A percentile compares a stretch with the other conserved stretches of the same genome.
phyloP scores from a whole-genome alignment of 2,329 filamentous ascomycete species.

The Beauveria australis region DNA sequence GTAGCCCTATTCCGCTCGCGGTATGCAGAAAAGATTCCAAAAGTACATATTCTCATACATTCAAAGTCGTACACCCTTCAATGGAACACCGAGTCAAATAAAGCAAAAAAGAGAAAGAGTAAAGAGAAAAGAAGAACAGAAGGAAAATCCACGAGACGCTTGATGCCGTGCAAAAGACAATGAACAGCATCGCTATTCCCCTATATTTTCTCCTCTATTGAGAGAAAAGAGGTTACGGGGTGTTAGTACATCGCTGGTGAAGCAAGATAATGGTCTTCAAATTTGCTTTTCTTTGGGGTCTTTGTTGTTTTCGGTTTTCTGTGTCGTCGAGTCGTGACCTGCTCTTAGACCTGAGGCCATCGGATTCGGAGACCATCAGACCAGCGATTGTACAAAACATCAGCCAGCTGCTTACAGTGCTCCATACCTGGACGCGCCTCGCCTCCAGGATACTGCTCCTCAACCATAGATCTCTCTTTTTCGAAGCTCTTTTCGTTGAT shows the following conservation, averaged over 20 bases:
- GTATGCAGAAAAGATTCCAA: conserved; percentile 9
- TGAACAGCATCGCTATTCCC: conserved; percentile 4
- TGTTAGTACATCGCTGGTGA: conserved; percentile 3
- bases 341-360: conserved; percentile 44
- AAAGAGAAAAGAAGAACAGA: neutral
- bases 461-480: conserved; percentile 38
- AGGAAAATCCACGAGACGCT: conserved; percentile 3
- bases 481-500: conserved; percentile 38
- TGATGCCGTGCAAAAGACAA: neutral
- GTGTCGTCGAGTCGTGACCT: neutral
- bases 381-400: conserved; percentile 89
- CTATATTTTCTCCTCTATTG: neutral
- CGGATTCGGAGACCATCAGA: conserved; percentile 69
- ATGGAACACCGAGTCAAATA: conserved; percentile 10
- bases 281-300: neutral
- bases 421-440: conserved; percentile 68
- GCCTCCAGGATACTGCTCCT: conserved; percentile 47
- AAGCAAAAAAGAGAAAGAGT: neutral
- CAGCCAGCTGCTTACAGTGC: conserved; percentile 79
- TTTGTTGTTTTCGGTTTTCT: neutral
- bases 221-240: neutral
- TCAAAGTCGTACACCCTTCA: conserved; percentile 11
- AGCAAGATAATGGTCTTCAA: neutral
- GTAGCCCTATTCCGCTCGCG: neutral
- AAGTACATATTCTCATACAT: conserved; percentile 11